These are phyloP conservation scores for Sarocladiaceae sp. DNA, from an alignment of 2,329 filamentous ascomycete species.

Conservation along the genomic window DNA sequence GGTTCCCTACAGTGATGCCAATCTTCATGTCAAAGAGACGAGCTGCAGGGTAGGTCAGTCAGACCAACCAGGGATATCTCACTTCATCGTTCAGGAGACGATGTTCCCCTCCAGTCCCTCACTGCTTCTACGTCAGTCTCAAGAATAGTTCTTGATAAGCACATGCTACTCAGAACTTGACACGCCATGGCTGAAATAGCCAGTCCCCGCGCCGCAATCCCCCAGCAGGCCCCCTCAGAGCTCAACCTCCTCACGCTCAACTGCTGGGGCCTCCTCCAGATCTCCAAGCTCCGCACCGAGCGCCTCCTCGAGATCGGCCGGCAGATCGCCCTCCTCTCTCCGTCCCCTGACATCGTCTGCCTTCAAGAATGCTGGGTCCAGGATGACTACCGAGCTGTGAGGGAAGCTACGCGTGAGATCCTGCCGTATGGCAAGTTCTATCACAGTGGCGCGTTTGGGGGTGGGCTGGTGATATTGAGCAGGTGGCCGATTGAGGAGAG, in stretches of 20 bases:
- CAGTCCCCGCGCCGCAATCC: conserved; percentile 1
- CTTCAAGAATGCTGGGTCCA: conserved; percentile 93
- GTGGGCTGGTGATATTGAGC: conserved; percentile 81
- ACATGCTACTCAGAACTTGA: too few relatives aligned
- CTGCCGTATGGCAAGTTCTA: conserved; percentile 94
- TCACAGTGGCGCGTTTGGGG: conserved; percentile 80
- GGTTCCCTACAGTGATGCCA: too few relatives aligned
- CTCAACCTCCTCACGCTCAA: conserved; percentile 85
- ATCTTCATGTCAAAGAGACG: too few relatives aligned
- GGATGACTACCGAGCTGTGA: conserved; percentile 74
- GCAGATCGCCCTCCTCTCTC: conserved; percentile 59
- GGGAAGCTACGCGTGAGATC: conserved; percentile 62
- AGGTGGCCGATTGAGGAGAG: conserved; percentile 90
- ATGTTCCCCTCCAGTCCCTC: too few relatives aligned
- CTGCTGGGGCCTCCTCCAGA: conserved; percentile 91
- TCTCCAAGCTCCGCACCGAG: conserved; percentile 70
- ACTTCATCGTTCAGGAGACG: too few relatives aligned
- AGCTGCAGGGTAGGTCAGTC: too few relatives aligned
- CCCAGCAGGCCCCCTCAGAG: conserved; percentile 40
- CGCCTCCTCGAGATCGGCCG: conserved; percentile 82
- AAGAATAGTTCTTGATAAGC: too few relatives aligned
- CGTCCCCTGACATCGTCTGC: conserved; percentile 77
- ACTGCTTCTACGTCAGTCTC: too few relatives aligned
- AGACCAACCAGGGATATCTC: too few relatives aligned
- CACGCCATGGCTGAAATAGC: background rate